A percentile compares a stretch with the other conserved stretches of the same genome.
Conservation (phyloP, 1,284 basidiomycete species). For the Heterobasidion occidentale region DNA sequence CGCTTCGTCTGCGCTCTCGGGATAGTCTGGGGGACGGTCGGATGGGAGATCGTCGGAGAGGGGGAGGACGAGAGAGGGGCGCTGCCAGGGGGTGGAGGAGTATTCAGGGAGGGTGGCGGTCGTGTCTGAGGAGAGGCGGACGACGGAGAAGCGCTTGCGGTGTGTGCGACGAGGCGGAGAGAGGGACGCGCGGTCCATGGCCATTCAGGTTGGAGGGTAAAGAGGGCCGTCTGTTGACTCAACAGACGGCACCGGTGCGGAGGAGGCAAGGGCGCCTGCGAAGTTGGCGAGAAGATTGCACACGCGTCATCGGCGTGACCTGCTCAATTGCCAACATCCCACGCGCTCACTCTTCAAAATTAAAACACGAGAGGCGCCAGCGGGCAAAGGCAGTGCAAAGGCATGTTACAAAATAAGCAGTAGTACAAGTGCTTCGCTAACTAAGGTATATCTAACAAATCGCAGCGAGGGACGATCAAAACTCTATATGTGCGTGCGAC, state of each 20-base stretch:
- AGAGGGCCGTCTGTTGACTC: neutral
- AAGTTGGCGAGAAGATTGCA: too few species aligned
- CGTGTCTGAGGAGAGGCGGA: slow-evolving; percentile 62
- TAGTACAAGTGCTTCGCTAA: too few species aligned
- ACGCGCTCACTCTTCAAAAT: too few species aligned
- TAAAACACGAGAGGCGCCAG: too few species aligned
- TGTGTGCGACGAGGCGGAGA: slow-evolving; percentile 20
- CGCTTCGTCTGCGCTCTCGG: slow-evolving; percentile 66
- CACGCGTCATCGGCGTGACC: too few species aligned
- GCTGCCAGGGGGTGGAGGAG: slow-evolving; percentile 30
- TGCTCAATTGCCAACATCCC: too few species aligned
- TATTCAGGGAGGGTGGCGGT: slow-evolving; percentile 63
- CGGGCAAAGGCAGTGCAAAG: too few species aligned
- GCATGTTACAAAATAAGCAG: too few species aligned
- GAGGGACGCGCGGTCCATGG: neutral
- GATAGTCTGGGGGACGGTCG: slow-evolving; percentile 66
- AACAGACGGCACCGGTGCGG: neutral
- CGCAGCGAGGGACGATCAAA: too few species aligned
- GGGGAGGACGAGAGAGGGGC: slow-evolving; percentile 11
- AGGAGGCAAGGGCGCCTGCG: neutral
- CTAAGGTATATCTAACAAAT: too few species aligned
- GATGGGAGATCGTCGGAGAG: slow-evolving; percentile 27
- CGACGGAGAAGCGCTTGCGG: slow-evolving; percentile 30
- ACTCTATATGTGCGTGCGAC: neutral
- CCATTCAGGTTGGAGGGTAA: neutral